These are phyloP conservation scores for Wickerhamiella cacticola DNA, from an alignment of 805 yeast genomes.

Conservation along the genomic window DNA sequence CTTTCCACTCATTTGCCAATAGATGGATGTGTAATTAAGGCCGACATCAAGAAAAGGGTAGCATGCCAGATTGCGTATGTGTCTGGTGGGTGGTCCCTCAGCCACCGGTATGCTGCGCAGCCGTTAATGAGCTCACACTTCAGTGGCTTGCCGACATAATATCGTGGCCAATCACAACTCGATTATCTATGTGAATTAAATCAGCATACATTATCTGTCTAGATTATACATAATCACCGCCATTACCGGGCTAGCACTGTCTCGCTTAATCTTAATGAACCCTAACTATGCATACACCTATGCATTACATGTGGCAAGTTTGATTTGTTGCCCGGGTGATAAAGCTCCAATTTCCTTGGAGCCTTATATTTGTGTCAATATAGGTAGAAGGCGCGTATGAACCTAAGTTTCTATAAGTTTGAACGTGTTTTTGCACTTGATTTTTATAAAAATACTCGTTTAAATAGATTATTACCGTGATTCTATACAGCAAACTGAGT, in stretches of 20 bases:
- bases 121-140: not conserved
- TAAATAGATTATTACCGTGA: too few species aligned
- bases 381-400: not conserved
- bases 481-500: too few species aligned
- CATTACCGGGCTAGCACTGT: not conserved
- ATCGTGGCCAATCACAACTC: not conserved
- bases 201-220: too few species aligned
- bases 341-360: not conserved
- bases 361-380: not conserved
- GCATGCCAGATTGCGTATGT: too few species aligned
- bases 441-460: too few species aligned
- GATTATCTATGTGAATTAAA: not conserved
- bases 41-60: too few species aligned
- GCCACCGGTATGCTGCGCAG: not conserved
- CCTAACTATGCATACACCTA: not conserved
- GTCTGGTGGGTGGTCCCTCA: constrained; percentile 1
- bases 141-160: not conserved
- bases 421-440: too few species aligned
- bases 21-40: too few species aligned
- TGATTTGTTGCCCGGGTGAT: not conserved
- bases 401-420: not conserved
- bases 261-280: not conserved
- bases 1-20: too few species aligned
- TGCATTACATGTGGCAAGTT: not conserved
- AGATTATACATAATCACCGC: not conserved